Evolutionary conservation across 495 filamentous ascomycete species (phyloP).

Genomic region (Xylaria castorea): DNA sequence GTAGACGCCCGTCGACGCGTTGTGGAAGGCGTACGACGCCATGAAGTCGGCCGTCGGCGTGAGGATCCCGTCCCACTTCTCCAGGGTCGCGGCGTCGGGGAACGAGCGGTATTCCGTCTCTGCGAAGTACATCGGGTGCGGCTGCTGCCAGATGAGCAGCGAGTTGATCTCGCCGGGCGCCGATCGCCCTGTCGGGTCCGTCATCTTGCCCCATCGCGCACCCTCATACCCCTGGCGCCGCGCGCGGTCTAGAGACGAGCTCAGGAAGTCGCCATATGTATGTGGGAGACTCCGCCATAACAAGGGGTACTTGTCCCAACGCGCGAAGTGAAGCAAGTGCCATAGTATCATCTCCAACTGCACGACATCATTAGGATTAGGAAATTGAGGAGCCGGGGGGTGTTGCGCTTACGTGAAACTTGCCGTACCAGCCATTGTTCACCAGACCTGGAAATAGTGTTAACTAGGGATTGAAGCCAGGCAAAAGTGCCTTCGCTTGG

Average conservation of each 20-base stretch:
- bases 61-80: conserved; percentile 55
- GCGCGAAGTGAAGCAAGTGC: conserved; percentile 59
- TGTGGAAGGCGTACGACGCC: conserved; percentile 56
- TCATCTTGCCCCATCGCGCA: conserved; percentile 66
- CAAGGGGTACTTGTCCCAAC: conserved; percentile 58
- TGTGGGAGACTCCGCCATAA: conserved; percentile 53
- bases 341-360: conserved; percentile 61
- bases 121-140: conserved; percentile 61
- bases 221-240: conserved; percentile 57
- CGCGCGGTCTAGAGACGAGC: conserved; percentile 54
- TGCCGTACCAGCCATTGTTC: conserved; percentile 63
- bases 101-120: conserved; percentile 57
- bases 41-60: conserved; percentile 58
- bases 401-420: conserved; percentile 48
- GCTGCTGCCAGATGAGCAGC: conserved; percentile 63
- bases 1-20: conserved; percentile 50
- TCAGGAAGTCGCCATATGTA: conserved; percentile 56
- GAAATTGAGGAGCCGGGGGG: conserved; percentile 5
- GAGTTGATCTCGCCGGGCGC: conserved; percentile 64
- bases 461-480: background rate
- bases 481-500: conserved; percentile 15
- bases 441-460: conserved; percentile 48
- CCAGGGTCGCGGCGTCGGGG: conserved; percentile 45
- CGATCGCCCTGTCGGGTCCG: conserved; percentile 59
- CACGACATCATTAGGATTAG: background rate